Conservation (phyloP, 2,329 filamentous ascomycete genomes). For the Diaporthe sp. region DNA sequence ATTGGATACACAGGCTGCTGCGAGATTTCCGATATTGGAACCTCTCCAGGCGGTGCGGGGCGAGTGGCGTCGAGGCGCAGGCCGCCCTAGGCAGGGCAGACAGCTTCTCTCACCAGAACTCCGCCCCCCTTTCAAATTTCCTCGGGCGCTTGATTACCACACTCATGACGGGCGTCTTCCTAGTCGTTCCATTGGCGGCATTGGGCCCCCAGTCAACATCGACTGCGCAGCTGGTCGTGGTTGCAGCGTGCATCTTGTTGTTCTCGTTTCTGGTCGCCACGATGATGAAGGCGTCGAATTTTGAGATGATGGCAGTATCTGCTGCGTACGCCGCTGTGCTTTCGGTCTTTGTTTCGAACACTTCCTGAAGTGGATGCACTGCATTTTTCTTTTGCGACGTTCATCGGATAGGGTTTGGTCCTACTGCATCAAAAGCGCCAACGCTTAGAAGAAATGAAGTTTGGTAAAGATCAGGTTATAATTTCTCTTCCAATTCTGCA, state of each 20-base stretch:
- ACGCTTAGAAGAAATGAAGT: too few relatives aligned
- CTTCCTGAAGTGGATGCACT: too few relatives aligned
- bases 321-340: slow-evolving; percentile 47
- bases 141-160: slow-evolving; percentile 24
- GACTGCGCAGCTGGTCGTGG: slow-evolving; percentile 30
- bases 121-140: background rate
- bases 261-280: slow-evolving; percentile 43
- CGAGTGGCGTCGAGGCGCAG: background rate
- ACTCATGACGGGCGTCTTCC: slow-evolving; percentile 12
- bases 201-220: background rate
- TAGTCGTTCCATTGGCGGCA: slow-evolving; percentile 14
- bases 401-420: too few relatives aligned
- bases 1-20: slow-evolving; percentile 40
- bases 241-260: slow-evolving; percentile 41
- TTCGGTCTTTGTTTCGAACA: slow-evolving; percentile 44
- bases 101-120: slow-evolving; percentile 10
- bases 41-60: slow-evolving; percentile 31
- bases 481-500: too few relatives aligned
- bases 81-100: background rate
- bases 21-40: slow-evolving; percentile 39
- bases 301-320: slow-evolving; percentile 46
- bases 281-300: slow-evolving; percentile 44
- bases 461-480: too few relatives aligned
- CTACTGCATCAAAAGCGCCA: too few relatives aligned
- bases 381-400: too few relatives aligned